These are phyloP conservation scores for Monilinia aucupariae DNA, from an alignment of 2,329 filamentous ascomycete species.

Conservation along the genomic window DNA sequence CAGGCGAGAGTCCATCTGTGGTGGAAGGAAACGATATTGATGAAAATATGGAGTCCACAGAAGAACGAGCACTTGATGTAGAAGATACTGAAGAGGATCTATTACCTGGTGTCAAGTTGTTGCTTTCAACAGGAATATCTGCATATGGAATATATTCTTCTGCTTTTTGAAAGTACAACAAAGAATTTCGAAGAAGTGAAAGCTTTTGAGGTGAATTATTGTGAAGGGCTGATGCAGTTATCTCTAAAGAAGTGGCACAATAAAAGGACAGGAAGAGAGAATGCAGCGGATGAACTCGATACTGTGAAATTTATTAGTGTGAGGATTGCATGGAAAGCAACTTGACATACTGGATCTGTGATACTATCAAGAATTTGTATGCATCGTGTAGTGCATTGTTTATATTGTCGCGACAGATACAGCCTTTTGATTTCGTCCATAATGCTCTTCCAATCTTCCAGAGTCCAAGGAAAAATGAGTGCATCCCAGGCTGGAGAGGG, in stretches of 20 bases:
- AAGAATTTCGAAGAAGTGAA: slow-evolving; percentile 31
- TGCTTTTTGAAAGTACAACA: slow-evolving; percentile 29
- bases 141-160: slow-evolving; percentile 27
- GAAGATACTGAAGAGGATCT: slow-evolving; percentile 21
- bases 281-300: slow-evolving; percentile 30
- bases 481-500: slow-evolving; percentile 11
- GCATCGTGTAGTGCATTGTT: slow-evolving; percentile 31
- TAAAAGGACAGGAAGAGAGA: slow-evolving; percentile 34
- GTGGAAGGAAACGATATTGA: slow-evolving; percentile 20
- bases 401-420: slow-evolving; percentile 31
- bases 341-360: slow-evolving; percentile 29
- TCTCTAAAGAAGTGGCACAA: slow-evolving; percentile 31
- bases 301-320: slow-evolving; percentile 20
- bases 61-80: slow-evolving; percentile 29
- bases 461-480: slow-evolving; percentile 27
- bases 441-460: slow-evolving; percentile 29
- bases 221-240: slow-evolving; percentile 28
- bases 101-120: not conserved
- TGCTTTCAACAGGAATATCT: slow-evolving; percentile 22
- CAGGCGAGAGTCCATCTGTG: slow-evolving; percentile 12
- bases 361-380: slow-evolving; percentile 30
- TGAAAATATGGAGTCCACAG: slow-evolving; percentile 31
- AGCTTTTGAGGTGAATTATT: slow-evolving; percentile 28
- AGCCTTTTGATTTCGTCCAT: slow-evolving; percentile 33
- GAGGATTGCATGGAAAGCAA: slow-evolving; percentile 10